phyloP scores from a whole-genome alignment of 2,329 filamentous ascomycete species.

The Raffaelea ambrosiae region DNA sequence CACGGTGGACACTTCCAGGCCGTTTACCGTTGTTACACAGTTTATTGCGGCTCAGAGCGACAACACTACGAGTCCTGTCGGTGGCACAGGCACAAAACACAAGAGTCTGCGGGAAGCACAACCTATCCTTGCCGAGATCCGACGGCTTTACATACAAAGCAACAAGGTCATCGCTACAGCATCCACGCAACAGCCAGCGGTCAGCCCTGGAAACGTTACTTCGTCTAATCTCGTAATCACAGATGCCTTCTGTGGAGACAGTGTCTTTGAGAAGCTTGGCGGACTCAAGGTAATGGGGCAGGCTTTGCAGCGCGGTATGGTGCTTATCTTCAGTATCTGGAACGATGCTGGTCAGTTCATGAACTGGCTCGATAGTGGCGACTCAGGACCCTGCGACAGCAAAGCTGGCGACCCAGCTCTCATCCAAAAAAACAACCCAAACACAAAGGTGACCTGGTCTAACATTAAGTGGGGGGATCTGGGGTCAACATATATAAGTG shows the following conservation, averaged over 20 bases:
- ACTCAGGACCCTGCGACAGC: slow-evolving; percentile 40
- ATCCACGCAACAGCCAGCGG: neutral
- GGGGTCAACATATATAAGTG: slow-evolving; percentile 36
- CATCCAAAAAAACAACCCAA: slow-evolving; percentile 36
- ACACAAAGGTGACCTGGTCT: slow-evolving; percentile 43
- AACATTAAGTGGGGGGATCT: slow-evolving; percentile 55
- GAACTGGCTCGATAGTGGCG: slow-evolving; percentile 40
- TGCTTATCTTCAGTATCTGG: slow-evolving; percentile 40
- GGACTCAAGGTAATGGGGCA: slow-evolving; percentile 42
- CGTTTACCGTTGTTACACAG: slow-evolving; percentile 31
- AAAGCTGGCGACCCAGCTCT: slow-evolving; percentile 42
- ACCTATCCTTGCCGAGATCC: slow-evolving; percentile 13
- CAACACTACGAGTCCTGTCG: neutral
- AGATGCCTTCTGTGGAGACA: slow-evolving; percentile 41
- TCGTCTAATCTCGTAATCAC: slow-evolving; percentile 28
- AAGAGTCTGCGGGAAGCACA: neutral
- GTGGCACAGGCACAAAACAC: slow-evolving; percentile 10
- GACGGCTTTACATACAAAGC: slow-evolving; percentile 20
- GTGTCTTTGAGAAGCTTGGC: slow-evolving; percentile 30
- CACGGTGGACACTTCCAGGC: slow-evolving; percentile 36
- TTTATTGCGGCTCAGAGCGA: slow-evolving; percentile 23
- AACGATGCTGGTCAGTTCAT: slow-evolving; percentile 37
- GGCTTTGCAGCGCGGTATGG: slow-evolving; percentile 35
- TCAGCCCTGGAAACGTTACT: neutral
- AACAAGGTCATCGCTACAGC: slow-evolving; percentile 10